Evolutionary conservation across 202 grass and related monocot species (phyloP).

Genomic region (Cymbopogon flexuosus): DNA sequence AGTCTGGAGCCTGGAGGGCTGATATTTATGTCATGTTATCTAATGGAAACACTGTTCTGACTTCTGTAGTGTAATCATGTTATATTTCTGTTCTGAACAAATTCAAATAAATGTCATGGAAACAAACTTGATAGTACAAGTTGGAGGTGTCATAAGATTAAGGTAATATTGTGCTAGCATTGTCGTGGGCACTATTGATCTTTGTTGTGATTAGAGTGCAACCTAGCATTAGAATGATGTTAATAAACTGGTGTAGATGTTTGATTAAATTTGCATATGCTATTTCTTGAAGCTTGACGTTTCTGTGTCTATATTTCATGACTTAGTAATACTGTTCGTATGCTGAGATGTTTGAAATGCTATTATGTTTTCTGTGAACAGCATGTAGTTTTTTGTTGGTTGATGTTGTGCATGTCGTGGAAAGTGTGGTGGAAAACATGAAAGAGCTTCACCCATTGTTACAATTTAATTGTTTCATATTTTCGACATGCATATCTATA

Average conservation of each 20-base stretch:
- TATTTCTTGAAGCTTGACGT: neutral
- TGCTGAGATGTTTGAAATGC: constrained; percentile 7
- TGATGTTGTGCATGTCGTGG: neutral
- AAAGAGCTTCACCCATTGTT: neutral
- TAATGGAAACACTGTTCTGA: neutral
- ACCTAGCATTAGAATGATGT: constrained; percentile 2
- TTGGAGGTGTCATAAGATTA: neutral
- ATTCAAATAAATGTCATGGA: neutral
- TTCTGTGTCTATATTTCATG: neutral
- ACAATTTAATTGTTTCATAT: neutral
- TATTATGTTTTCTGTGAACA: neutral
- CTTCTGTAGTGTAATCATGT: neutral
- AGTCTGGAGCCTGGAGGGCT: neutral
- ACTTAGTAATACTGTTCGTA: neutral
- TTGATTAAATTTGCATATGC: neutral
- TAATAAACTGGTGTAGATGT: neutral
- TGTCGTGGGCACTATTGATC: neutral
- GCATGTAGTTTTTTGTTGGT: neutral
- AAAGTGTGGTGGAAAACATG: neutral
- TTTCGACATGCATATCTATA: neutral
- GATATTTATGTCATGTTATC: neutral
- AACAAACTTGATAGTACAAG: neutral
- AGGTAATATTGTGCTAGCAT: neutral
- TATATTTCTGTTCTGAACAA: constrained; percentile 7
- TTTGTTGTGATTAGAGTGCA: neutral